A percentile compares a stretch with the other conserved stretches of the same genome.
phyloP scores from a whole-genome alignment of 768 basidiomycete species.

The Mycena olivaceomarginata region DNA sequence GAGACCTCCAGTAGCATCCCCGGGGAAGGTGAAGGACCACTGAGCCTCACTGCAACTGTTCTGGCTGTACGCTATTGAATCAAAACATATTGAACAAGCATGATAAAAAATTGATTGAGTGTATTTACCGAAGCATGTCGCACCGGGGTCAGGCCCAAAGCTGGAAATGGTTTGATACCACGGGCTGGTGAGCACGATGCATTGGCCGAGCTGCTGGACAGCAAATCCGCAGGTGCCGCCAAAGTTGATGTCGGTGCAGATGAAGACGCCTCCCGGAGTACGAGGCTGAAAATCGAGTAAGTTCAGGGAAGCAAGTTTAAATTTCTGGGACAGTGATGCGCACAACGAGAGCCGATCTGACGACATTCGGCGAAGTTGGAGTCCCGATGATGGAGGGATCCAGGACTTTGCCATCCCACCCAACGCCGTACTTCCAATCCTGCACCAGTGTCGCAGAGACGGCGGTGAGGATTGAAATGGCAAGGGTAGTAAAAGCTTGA shows the following conservation, averaged over 20 bases:
- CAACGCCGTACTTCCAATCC: conserved; percentile 4
- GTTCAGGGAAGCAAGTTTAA: too few species aligned
- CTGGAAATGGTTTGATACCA: conserved; percentile 27
- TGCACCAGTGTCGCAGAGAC: neutral
- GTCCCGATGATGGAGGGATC: neutral
- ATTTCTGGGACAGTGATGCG: neutral
- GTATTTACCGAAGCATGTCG: conserved; percentile 32
- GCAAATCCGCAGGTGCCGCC: conserved; percentile 23
- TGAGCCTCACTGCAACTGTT: too few species aligned
- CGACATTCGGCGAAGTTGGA: neutral
- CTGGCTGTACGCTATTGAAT: too few species aligned
- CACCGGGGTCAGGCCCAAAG: conserved; percentile 36
- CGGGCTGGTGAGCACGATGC: conserved; percentile 26
- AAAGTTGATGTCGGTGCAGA: conserved; percentile 17
- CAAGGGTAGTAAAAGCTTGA: neutral
- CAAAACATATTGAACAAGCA: too few species aligned
- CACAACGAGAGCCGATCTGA: neutral
- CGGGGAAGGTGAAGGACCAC: too few species aligned
- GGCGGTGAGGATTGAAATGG: neutral
- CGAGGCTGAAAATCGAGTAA: too few species aligned
- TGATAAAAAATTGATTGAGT: too few species aligned
- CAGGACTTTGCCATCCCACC: conserved; percentile 1
- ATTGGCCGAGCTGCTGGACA: conserved; percentile 22
- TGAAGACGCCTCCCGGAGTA: neutral
- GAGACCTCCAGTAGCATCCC: too few species aligned